Percentiles rank a stretch among this genome's conserved stretches.
Evolutionary conservation across 75 land plant species (phyloP).

Genomic region (Chamaecyparis obtusa): DNA sequence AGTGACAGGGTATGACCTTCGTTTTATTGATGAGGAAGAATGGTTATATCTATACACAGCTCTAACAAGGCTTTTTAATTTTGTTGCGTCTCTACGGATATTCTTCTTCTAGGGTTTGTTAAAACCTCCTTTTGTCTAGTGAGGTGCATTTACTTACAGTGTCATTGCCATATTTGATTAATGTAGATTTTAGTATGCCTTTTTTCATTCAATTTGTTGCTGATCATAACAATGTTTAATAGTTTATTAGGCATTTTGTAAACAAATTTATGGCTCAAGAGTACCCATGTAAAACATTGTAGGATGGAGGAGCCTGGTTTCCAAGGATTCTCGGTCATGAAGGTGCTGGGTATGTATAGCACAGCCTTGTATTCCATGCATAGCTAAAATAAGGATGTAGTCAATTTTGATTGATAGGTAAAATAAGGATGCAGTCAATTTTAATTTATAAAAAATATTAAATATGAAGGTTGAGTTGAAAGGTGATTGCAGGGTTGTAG

Average conservation of each 20-base stretch:
- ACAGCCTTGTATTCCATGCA: neutral
- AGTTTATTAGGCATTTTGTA: neutral
- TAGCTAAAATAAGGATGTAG: neutral
- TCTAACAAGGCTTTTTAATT: neutral
- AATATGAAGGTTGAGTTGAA: neutral
- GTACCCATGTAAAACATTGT: neutral
- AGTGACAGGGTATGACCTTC: too few relatives aligned
- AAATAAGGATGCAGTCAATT: neutral
- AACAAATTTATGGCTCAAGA: neutral
- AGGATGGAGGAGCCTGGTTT: slow-evolving; percentile 40
- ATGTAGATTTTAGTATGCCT: neutral
- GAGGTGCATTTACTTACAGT: neutral
- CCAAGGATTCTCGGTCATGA: slow-evolving; percentile 45
- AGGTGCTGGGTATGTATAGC: slow-evolving; percentile 31
- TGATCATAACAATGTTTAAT: neutral
- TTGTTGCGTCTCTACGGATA: too few relatives aligned
- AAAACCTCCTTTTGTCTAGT: neutral
- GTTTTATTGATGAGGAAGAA: neutral
- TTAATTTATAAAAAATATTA: neutral
- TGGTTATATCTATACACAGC: neutral
- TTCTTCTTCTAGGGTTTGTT: neutral
- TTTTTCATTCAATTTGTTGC: neutral
- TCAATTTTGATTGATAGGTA: too few relatives aligned
- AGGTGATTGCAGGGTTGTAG: slow-evolving; percentile 51
- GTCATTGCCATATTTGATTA: neutral